phyloP scores from a whole-genome alignment of 768 basidiomycete species.

The Amanita phalloides region DNA sequence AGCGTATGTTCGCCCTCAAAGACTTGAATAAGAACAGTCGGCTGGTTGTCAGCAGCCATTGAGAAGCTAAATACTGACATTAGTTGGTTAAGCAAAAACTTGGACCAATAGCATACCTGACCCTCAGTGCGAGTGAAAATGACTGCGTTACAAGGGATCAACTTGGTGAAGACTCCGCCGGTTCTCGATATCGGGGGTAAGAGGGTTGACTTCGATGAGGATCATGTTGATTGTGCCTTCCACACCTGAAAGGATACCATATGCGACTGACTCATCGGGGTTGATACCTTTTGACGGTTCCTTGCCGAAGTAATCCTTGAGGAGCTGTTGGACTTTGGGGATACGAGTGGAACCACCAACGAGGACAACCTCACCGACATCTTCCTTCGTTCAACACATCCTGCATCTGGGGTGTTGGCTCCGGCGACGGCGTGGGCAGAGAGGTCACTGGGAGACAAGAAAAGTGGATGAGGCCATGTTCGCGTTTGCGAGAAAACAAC shows the following conservation, averaged over 20 bases:
- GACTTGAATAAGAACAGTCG: constrained; percentile 93
- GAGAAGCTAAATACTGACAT: constrained; percentile 39
- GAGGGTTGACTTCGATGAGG: constrained; percentile 91
- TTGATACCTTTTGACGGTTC: constrained; percentile 98
- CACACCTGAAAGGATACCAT: constrained; percentile 91
- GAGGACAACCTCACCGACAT: constrained; percentile 86
- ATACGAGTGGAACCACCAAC: constrained; percentile 99
- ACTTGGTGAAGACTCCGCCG: constrained; percentile 95
- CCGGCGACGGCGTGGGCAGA: too few species aligned
- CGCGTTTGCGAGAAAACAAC: too few species aligned
- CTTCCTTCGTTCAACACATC: constrained; percentile 69
- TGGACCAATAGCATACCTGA: constrained; percentile 24
- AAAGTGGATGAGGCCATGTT: too few species aligned
- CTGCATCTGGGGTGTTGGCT: too few species aligned
- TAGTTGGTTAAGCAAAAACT: constrained; percentile 12
- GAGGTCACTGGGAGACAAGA: too few species aligned
- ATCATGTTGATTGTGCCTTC: constrained; percentile 84
- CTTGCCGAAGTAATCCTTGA: constrained; percentile 97
- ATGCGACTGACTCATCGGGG: constrained; percentile 95
- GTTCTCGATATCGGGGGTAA: constrained; percentile 99
- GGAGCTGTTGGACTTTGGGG: constrained; percentile 96
- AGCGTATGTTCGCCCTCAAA: constrained; percentile 94
- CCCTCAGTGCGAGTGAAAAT: constrained; percentile 98
- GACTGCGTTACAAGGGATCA: constrained; percentile 95
- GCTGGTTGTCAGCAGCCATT: constrained; percentile 85